Evolutionary conservation across 179 eudicot species (phyloP).

Genomic region (Amaranthus tricolor): DNA sequence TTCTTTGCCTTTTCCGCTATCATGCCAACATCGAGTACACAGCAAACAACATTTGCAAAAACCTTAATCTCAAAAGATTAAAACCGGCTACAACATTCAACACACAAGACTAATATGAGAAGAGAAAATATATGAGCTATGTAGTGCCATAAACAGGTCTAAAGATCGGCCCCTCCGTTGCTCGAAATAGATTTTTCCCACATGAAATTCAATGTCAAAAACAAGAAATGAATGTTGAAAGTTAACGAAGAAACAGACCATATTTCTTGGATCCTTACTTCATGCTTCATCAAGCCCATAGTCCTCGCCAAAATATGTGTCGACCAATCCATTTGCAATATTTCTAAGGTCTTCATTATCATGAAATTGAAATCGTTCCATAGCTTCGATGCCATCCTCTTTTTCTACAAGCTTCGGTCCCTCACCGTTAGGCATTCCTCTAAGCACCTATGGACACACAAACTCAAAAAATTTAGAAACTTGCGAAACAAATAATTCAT

Average conservation of each 20-base stretch:
- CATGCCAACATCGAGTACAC: no score
- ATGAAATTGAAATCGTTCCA: conserved; percentile 96
- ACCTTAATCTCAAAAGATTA: no score
- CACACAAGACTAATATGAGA: no score
- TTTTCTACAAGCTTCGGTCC: conserved; percentile 89
- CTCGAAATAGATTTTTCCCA: no score
- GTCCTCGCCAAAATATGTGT: conserved; percentile 87
- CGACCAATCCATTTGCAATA: conserved; percentile 89
- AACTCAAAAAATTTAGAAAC: background rate
- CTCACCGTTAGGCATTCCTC: conserved; percentile 91
- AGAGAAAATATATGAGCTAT: no score
- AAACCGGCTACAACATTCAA: no score
- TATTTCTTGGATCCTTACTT: background rate
- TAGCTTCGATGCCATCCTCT: conserved; percentile 95
- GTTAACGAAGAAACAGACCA: background rate
- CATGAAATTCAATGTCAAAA: background rate
- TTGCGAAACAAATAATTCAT: background rate
- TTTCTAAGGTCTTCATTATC: conserved; percentile 87
- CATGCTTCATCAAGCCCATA: conserved; percentile 71
- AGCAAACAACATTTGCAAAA: no score
- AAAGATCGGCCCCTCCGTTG: no score
- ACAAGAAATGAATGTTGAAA: background rate
- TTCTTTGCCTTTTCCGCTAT: no score
- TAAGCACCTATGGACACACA: conserved; percentile 50
- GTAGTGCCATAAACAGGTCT: no score